These are phyloP conservation scores for Cinnamomum chago DNA, from an alignment of 164 flowering plant species.

Conservation along the genomic window DNA sequence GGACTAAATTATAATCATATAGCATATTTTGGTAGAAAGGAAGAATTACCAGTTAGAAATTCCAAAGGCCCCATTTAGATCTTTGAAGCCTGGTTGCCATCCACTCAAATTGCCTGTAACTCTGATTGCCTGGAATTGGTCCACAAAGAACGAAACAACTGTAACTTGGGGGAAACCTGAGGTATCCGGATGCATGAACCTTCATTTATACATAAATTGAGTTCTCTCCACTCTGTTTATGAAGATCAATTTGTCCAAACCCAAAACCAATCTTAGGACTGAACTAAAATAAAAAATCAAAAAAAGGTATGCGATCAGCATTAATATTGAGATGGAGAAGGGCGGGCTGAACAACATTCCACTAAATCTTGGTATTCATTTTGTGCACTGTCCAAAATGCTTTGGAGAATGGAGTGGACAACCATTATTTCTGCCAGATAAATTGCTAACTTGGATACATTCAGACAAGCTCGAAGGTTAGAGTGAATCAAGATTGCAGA, in stretches of 20 bases:
- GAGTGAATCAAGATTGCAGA: conserved; percentile 32
- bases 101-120: no score
- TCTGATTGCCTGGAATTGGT: no score
- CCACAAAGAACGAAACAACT: no score
- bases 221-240: background rate
- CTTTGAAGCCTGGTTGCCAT: no score
- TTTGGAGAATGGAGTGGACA: background rate
- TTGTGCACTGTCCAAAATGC: background rate
- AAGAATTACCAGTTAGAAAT: no score
- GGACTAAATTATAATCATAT: no score
- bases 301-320: background rate
- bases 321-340: background rate
- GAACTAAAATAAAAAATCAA: no score
- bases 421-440: background rate
- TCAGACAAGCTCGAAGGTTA: conserved; percentile 15
- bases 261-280: background rate
- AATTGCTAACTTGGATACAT: background rate
- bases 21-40: no score
- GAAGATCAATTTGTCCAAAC: no score
- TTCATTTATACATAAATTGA: no score
- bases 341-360: background rate
- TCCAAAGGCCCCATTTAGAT: no score
- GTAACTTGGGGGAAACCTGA: no score
- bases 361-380: background rate
- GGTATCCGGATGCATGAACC: background rate